Conservation (phyloP, 345 rosid species). For the Gossypium rotundifolium region DNA sequence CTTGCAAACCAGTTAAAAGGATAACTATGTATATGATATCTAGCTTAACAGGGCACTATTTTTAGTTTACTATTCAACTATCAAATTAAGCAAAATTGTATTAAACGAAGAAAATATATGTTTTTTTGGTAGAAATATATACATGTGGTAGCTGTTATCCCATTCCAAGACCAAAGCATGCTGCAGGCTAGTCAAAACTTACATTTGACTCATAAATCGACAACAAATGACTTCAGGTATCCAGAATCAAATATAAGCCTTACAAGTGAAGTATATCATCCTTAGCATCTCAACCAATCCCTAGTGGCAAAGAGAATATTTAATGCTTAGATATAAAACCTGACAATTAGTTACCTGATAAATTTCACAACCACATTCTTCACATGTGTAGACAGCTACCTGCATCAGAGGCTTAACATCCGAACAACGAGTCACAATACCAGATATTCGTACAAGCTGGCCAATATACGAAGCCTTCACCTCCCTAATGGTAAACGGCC, state of each 20-base stretch:
- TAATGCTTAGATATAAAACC: background rate
- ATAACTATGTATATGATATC: background rate
- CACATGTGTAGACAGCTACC: slow-evolving; percentile 96
- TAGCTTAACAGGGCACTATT: background rate
- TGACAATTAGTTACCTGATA: slow-evolving; percentile 57
- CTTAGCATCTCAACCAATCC: background rate
- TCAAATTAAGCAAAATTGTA: background rate
- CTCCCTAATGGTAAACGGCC: slow-evolving; percentile 79
- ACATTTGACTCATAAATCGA: too few species aligned
- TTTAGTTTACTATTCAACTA: background rate
- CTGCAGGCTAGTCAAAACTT: too few species aligned
- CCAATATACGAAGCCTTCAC: slow-evolving; percentile 93
- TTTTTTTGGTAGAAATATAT: background rate
- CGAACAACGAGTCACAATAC: slow-evolving; percentile 94
- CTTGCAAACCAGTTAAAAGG: background rate
- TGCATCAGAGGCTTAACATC: slow-evolving; percentile 99
- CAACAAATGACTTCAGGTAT: too few species aligned
- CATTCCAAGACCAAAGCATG: background rate
- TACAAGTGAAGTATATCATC: background rate
- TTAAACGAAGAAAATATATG: too few species aligned
- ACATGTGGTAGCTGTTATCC: background rate
- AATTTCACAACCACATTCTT: slow-evolving; percentile 92
- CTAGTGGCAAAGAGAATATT: background rate
- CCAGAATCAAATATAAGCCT: background rate
- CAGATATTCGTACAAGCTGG: slow-evolving; percentile 83